These are phyloP conservation scores for Coemansia sp. DNA, from an alignment of 192 early-diverging fungal species.

Conservation along the genomic window DNA sequence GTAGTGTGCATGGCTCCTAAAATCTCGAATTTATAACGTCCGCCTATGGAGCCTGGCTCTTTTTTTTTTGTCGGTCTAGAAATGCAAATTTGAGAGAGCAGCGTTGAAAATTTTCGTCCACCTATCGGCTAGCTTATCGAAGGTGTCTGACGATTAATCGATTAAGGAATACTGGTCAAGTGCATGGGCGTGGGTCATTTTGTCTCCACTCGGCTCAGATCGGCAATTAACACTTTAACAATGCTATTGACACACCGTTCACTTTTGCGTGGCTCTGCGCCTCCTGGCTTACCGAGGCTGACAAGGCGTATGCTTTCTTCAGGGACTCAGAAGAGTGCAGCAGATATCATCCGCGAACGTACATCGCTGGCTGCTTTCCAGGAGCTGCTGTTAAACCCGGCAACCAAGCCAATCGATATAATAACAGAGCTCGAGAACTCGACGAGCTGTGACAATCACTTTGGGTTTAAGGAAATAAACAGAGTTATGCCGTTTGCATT, in stretches of 20 bases:
- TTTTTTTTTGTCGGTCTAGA: too few species aligned
- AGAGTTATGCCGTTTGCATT: conserved; percentile 31
- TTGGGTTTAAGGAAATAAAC: conserved; percentile 26
- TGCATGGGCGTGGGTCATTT: too few species aligned
- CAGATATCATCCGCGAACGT: conserved; percentile 29
- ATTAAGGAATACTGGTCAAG: not conserved
- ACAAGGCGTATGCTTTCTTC: conserved; percentile 20
- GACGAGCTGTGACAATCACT: conserved; percentile 24
- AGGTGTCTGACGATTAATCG: too few species aligned
- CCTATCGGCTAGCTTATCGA: too few species aligned
- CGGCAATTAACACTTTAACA: too few species aligned
- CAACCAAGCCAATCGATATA: conserved; percentile 21
- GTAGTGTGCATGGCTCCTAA: conserved; percentile 26
- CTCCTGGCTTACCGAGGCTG: conserved; percentile 6
- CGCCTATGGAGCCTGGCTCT: too few species aligned
- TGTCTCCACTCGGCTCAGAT: too few species aligned
- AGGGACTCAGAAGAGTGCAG: conserved; percentile 9
- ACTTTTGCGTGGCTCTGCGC: not conserved
- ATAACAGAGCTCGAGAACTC: not conserved
- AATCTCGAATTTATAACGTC: not conserved
- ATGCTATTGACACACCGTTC: too few species aligned
- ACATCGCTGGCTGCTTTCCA: conserved; percentile 26
- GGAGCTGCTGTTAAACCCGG: conserved; percentile 12
- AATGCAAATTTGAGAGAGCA: too few species aligned
- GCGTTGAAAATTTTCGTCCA: too few species aligned